Base-by-base conservation (phyloP, 768 basidiomycete species). In the Pisolithus orientalis region DNA sequence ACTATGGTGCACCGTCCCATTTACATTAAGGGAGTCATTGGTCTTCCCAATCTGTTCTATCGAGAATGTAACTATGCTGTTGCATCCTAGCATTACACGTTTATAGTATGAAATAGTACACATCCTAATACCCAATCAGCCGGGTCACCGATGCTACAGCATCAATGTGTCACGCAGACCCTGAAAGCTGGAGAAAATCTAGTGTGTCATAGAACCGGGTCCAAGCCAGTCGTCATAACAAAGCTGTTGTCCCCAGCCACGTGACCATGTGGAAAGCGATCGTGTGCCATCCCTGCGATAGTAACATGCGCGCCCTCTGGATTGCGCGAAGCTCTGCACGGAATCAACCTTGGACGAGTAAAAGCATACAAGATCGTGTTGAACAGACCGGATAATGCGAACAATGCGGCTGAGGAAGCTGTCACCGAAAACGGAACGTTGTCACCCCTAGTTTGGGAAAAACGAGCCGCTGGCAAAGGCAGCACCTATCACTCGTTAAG, bases 391-490 rank as follows among this genome's bases (percentile, higher is more conserved):
- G 21, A 21, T 21, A 21, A 21, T 21, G n/a, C n/a, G n/a, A n/a
- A n/a, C n/a, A n/a, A n/a, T n/a, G 70, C 62, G 29, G 68, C 73
- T 4, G 71, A 62, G 50, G 76, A 66, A n/a, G 74, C 65, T 10
- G 69, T 69, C 29, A 71, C 65, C 43, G 61, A 63, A 57, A 71
- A 70, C 8, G 75, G 69, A 6, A 70, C 59, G 13, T 52, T 5
- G n/a, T 51, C 39, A 10, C 57, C 59, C 25, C 56, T 59, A 56
- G 77, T 76, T 2, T 40, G 53, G 1, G 66, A 57, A 66, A 72
- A 78, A 16, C 78, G 69, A 1, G 71, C 64, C 11, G 72, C 56
- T 14, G 67, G 67, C 39, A 77, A 71, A 5, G 78, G 78, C 21
- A 77, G 53, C 2, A 71, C 65, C 66, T 60, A 21, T 39, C 3